phyloP scores from a whole-genome alignment of 2,329 filamentous ascomycete genomes.

The Fonsecaea multimorphosa region DNA sequence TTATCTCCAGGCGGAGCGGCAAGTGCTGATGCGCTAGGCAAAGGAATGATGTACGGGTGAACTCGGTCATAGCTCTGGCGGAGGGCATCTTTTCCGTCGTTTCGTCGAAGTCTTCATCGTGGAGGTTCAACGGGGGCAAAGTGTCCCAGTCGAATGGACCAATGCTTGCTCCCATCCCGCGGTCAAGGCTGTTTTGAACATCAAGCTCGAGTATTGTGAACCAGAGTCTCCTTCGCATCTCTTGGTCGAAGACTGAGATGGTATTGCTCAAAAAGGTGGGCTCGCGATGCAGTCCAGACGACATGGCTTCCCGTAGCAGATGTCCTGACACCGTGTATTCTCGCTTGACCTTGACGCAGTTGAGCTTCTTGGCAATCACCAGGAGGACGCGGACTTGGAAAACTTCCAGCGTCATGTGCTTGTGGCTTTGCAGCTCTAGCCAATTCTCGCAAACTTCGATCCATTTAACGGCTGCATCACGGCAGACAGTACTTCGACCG shows the following conservation, averaged over 20 bases:
- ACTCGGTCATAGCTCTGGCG: constrained; percentile 36
- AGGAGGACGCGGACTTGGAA: constrained; percentile 59
- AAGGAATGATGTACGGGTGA: constrained; percentile 42
- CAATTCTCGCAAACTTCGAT: constrained; percentile 38
- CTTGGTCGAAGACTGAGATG: constrained; percentile 54
- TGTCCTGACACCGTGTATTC: constrained; percentile 57
- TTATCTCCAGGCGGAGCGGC: constrained; percentile 40
- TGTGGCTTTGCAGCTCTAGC: constrained; percentile 52
- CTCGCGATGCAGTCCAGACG: constrained; percentile 59
- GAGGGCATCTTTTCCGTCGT: constrained; percentile 32
- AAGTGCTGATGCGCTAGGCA: constrained; percentile 40
- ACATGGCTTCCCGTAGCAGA: constrained; percentile 56
- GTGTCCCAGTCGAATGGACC: constrained; percentile 56
- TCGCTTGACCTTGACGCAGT: constrained; percentile 58
- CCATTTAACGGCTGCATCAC: constrained; percentile 35
- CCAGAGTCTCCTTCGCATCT: constrained; percentile 64
- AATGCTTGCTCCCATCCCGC: constrained; percentile 59
- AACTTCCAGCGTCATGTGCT: constrained; percentile 55
- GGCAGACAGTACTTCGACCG: constrained; percentile 31
- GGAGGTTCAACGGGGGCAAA: constrained; percentile 48
- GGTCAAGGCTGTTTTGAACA: constrained; percentile 61
- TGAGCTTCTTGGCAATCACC: constrained; percentile 55
- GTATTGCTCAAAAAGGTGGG: constrained; percentile 47
- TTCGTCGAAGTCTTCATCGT: constrained; percentile 41
- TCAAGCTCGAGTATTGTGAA: constrained; percentile 63